Base-by-base conservation (phyloP, 2,329 filamentous ascomycete species). In the Claviceps lovelessii region DNA sequence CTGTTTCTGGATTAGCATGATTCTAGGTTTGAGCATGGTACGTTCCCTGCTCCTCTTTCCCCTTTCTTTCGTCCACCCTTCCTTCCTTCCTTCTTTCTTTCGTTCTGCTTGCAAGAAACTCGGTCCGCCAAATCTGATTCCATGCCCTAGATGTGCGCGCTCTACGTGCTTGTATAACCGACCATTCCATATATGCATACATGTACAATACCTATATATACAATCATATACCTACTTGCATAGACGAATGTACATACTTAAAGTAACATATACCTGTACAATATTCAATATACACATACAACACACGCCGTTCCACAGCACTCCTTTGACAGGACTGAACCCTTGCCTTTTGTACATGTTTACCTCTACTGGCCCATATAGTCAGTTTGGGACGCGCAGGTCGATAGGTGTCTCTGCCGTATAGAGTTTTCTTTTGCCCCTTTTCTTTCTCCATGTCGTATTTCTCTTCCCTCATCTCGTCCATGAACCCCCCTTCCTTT, bases 1-100 rank as follows among this genome's bases (percentile, higher is more conserved):
- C 29, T 84, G 87, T 58, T 95, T 95, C 66, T 95, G 90, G 90
- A 84, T 81, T 64, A 90, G 85, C 29, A 95, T 95, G 88, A 89
- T 95, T 60, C 65, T 93, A 51, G 90, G 90, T 0, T 70, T 95
- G 57, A 87, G 86, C 58, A 73, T 91, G 79, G 86, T 90, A 72
- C 68, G 83, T 73, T 23, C 1, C 13, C 31, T 23, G 23, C 4
- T 28, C 42, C 13, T 8, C n/a, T 28, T 10, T 10, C 7, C 29
- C 6, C 31, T 46, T 15, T 17, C 5, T 37, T 37, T 13, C 9
- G 15, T 39, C 31, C 29, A n/a, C n/a, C 31, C 15, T 4, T n/a
- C n/a, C 11, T 17, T 23, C 29, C 31, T 4, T 10, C 8, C 7
- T 10, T 28, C n/a, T 39, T 53, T 28, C 39, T 44, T 29, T 28